Evolutionary conservation across 306 rosid species (phyloP), one percentile per base, ranked within the genome.

Genomic region (Trifolium dubium): DNA sequence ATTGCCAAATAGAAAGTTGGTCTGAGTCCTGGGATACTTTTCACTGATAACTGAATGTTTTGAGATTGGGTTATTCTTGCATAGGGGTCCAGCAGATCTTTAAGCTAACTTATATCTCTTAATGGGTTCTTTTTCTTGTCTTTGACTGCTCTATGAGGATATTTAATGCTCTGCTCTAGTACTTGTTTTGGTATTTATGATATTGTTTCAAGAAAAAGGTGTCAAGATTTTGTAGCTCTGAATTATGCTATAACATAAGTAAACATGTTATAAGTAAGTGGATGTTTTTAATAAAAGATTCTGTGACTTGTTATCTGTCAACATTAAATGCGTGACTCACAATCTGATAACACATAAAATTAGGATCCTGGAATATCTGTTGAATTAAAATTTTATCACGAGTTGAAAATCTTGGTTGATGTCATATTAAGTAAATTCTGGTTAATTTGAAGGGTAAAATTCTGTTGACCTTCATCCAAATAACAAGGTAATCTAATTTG

Each of bases 51-150:
- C 51, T 60, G 51, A 67, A 40, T 40, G 46, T 66, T 75, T 40
- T 81, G 76, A 72, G 40, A 60, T 40, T 72, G 12, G 47, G 35
- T 76, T 37, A 44, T 72, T 44, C 63, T 60, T 74, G 32, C 54
- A 18, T 30, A 37, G 50, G 40, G 30, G 72, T 31, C 64, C 54
- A 50, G 39, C 28, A 37, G 41, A 15, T 40, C 39, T 62, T 61
- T 62, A 62, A 28, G 47, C 71, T 49, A 62, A n/a, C 37, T 35
- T 29, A 8, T 47, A 32, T 58, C 17, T 32, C 64, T 39, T 13
- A 40, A 30, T 47, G 53, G 56, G 23, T 49, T 58, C 14, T 59
- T 60, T 41, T 77, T 76, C 44, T 56, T 68, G 32, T 67, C 61
- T 32, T 67, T 77, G 62, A 67, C 63, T 60, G 64, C 62, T 69